A percentile compares a stretch with the other conserved stretches of the same genome.
phyloP scores from a whole-genome alignment of 257 asterid species.

The Datura wrightii region DNA sequence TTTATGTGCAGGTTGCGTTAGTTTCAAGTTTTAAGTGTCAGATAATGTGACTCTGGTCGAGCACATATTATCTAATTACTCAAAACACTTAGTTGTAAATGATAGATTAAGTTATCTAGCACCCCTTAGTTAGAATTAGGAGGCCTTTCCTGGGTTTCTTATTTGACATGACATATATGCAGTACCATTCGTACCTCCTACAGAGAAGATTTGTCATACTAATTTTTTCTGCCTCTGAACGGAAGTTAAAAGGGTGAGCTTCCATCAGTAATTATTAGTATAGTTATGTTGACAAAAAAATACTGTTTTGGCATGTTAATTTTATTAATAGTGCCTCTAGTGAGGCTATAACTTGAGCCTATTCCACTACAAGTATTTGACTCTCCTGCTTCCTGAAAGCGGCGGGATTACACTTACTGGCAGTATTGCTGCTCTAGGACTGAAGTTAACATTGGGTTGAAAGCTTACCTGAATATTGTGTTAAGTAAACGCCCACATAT shows the following conservation, averaged over 20 bases:
- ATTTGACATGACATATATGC: background rate
- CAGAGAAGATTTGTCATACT: background rate
- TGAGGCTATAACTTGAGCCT: too few species aligned
- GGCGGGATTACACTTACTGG: background rate
- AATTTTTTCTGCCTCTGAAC: background rate
- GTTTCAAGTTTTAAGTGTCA: too few species aligned
- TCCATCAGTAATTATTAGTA: background rate
- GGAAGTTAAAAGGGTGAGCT: background rate
- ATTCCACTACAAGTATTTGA: too few species aligned
- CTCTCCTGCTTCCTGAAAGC: background rate
- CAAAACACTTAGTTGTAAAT: background rate
- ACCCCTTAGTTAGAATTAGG: too few species aligned
- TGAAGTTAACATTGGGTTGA: background rate
- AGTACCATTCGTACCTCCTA: background rate
- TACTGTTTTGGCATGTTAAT: background rate
- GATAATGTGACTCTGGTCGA: background rate
- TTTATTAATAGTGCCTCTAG: background rate
- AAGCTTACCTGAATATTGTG: background rate
- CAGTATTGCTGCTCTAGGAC: background rate
- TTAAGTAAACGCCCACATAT: too few species aligned
- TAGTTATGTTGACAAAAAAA: background rate
- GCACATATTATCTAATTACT: background rate
- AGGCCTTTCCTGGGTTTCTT: background rate
- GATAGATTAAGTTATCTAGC: background rate
- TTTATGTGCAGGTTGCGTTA: background rate